These are phyloP conservation scores for Lizonia empirigonia DNA, from an alignment of 2,329 filamentous ascomycete species.

Conservation along the genomic window DNA sequence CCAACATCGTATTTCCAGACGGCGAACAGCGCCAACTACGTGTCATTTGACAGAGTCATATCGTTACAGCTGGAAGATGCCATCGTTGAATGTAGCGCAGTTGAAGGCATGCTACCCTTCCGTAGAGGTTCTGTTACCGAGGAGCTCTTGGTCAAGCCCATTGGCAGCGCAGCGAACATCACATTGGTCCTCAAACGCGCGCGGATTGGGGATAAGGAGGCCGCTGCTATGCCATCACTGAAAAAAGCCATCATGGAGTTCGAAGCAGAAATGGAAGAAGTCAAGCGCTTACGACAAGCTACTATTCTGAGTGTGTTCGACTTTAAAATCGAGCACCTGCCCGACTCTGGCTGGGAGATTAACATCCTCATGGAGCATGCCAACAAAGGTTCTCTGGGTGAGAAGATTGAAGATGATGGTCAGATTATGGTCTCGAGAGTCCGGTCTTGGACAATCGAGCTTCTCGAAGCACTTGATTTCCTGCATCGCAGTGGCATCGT, in stretches of 20 bases:
- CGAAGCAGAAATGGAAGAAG: constrained; percentile 74
- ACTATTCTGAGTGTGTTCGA: constrained; percentile 81
- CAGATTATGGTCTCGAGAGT: constrained; percentile 75
- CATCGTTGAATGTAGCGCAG: constrained; percentile 69
- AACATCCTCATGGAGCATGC: constrained; percentile 77
- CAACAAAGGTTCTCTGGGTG: constrained; percentile 80
- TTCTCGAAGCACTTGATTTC: constrained; percentile 86
- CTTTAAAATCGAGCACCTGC: constrained; percentile 70
- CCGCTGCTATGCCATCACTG: constrained; percentile 67
- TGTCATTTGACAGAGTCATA: constrained; percentile 72
- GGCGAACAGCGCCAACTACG: constrained; percentile 36
- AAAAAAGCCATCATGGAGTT: constrained; percentile 78
- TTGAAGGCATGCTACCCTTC: constrained; percentile 69
- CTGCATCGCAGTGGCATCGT: constrained; percentile 83
- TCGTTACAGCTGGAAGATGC: constrained; percentile 67
- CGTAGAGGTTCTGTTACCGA: constrained; percentile 69
- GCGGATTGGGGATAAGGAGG: constrained; percentile 56
- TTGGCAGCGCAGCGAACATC: constrained; percentile 55
- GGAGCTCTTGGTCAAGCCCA: constrained; percentile 74
- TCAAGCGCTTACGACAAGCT: constrained; percentile 76
- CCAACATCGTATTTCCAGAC: constrained; percentile 49
- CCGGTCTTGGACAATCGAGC: constrained; percentile 87
- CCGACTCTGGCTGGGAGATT: constrained; percentile 67
- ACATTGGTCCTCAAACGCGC: constrained; percentile 68
- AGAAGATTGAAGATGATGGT: constrained; percentile 80